A percentile compares a stretch with the other conserved stretches of the same genome.
phyloP scores from a whole-genome alignment of 768 basidiomycete genomes.

The Tulasnella sp. region DNA sequence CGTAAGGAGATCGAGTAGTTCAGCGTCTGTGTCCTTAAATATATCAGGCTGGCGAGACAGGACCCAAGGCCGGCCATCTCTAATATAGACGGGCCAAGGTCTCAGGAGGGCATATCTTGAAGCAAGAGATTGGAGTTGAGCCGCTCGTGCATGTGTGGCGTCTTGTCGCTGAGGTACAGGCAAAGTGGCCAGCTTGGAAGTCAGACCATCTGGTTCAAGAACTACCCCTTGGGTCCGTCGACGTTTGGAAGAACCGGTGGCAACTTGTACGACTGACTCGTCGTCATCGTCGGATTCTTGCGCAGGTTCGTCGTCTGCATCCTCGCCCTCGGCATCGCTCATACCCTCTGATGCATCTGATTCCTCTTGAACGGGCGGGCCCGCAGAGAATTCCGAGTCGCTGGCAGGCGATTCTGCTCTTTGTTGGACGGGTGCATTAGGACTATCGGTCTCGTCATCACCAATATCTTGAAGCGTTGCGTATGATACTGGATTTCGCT shows the following conservation, averaged over 20 bases:
- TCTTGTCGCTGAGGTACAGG: neutral
- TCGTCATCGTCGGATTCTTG: neutral
- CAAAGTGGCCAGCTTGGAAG: neutral
- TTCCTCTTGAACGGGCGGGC: neutral
- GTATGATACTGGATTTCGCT: conserved; percentile 10
- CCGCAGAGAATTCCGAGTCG: conserved; percentile 11
- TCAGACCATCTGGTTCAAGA: neutral
- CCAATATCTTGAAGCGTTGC: neutral
- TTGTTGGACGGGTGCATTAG: neutral
- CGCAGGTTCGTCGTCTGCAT: neutral
- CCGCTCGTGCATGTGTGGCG: neutral
- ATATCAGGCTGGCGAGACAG: conserved; percentile 30
- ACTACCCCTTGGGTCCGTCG: neutral
- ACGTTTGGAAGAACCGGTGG: neutral
- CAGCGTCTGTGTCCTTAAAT: conserved; percentile 31
- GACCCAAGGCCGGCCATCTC: neutral
- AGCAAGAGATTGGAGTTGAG: neutral
- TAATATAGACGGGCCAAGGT: neutral
- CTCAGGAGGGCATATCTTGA: neutral
- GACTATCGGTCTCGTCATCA: conserved; percentile 1
- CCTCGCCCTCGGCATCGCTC: neutral
- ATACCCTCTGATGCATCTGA: conserved; percentile 4
- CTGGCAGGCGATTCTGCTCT: conserved; percentile 3
- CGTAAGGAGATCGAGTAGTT: conserved; percentile 39
- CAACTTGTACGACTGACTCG: conserved; percentile 1